Evolutionary conservation across 2,329 filamentous ascomycete genomes (phyloP), one percentile per base, ranked within the genome.

Genomic region (Metarhizium brunneum): DNA sequence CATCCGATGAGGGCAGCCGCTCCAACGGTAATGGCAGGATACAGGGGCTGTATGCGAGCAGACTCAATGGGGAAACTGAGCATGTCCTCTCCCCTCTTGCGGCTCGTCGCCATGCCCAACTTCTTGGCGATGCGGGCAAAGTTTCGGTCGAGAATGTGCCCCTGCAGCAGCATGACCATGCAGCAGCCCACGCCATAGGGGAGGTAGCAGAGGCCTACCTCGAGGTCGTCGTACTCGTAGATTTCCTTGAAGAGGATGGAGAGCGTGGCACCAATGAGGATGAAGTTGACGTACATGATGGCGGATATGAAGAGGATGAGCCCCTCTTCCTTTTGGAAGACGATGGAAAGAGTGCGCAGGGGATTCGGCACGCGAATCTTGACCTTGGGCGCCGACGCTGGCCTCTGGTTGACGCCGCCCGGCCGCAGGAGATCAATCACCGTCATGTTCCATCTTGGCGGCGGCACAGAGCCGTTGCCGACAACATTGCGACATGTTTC

Each of bases 101-200:
- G 77, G 58, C 81, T 80, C 59, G 90, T 79, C 2, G 74, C 71
- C 56, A 90, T 74, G 6, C 83, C 83, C 16, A 85, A 72, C 36
- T 77, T 76, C 51, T 73, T 76, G 1, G 88, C 87, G 50, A 84
- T 78, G 43, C 86, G 80, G 6, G 83, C 77, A 67, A 88, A 95
- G 67, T 91, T 91, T 76, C 81, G 84, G 68, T 83, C 79, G 50
- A 81, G 71, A 6, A 82, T 64, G 59, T 77, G 76, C 5, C 88
- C 86, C 58, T 82, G 79, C n/a, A 68, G 65, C 30, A 82, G 61
- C 13, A 77, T 74, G 1, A 78, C 73, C 10, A 74, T 57, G 43
- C 72, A 76, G 56, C 76, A 80, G 3, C 78, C 78, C 2, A 75
- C 63, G 0, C 79, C 80, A 53, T 81, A 77, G 0, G 79, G 79